Evolutionary conservation across 1,139 yeast species (phyloP), one percentile per base, ranked within the genome.

Genomic region (Williopsis jadinii): DNA sequence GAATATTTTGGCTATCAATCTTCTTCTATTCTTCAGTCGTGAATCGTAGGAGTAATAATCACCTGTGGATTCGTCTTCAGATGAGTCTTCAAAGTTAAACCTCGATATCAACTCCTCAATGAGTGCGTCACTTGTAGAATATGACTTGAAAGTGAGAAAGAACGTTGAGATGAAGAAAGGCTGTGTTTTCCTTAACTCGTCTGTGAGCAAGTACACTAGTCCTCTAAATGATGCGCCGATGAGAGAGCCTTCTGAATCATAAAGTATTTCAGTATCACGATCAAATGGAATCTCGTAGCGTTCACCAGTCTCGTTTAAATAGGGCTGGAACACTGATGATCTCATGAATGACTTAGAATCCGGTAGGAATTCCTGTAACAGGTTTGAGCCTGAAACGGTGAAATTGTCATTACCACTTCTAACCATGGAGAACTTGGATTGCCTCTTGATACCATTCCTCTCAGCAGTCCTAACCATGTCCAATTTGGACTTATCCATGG

Each of bases 201-300:
- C 82, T 0, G 95, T 86, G 41, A 87, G 63, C 24, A 85, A 68
- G 53, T 71, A 75, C 3, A 88, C 77, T 43, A 87, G 67, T 0
- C 90, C 90, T 52, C 80, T 78, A 53, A 87, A 77, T 0, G 95
- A 81, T 1, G 90, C 90, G 5, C 95, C 95, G 36, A 84, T 62
- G 31, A 87, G 61, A 41, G 70, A 71, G 0, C 83, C 83, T 31
- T 70, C 66, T 19, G 69, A 71, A 41, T 70, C 70, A 14, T 67
- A 58, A 37, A 74, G 51, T 2, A 76, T 63, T 46, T 77, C 77
- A 36, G 68, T 72, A 14, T 53, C 50, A 36, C 61, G 56, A 28
- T 57, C 48, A 19, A 59, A 57, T 27, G 53, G 50, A 27, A 61
- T 49, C 34, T 59, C 58, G 30, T 57, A 52, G 3, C 47, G 49